Percentiles rank a stretch among this genome's conserved stretches.
These are phyloP conservation scores for Cynara cardunculus DNA, from an alignment of 129 eudicot genomes.

Conservation along the genomic window DNA sequence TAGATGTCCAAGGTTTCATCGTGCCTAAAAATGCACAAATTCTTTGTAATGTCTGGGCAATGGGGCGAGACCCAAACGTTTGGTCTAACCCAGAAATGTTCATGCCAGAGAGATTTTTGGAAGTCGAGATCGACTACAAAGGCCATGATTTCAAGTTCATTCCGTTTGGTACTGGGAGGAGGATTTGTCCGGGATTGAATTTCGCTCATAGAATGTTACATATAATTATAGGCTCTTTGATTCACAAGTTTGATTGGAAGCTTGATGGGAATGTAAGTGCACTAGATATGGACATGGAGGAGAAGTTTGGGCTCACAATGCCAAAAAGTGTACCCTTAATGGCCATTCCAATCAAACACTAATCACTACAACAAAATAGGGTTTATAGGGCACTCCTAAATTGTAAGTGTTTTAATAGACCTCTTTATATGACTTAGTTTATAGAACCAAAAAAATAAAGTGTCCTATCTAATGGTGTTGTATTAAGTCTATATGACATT, in stretches of 20 bases:
- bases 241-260: slow-evolving; percentile 24
- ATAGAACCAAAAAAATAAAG: too few species aligned
- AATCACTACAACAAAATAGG: too few species aligned
- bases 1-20: not conserved
- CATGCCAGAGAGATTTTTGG: slow-evolving; percentile 30
- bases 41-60: slow-evolving; percentile 20
- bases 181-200: not conserved
- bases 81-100: slow-evolving; percentile 27
- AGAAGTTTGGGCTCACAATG: slow-evolving; percentile 25
- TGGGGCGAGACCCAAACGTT: slow-evolving; percentile 24
- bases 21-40: not conserved
- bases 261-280: not conserved
- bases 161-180: not conserved
- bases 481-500: too few species aligned
- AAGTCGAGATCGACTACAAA: not conserved
- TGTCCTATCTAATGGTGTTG: too few species aligned
- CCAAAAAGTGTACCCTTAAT: not conserved
- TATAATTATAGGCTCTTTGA: not conserved
- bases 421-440: too few species aligned
- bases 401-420: too few species aligned
- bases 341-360: not conserved
- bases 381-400: too few species aligned
- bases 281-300: slow-evolving; percentile 24
- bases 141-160: not conserved
- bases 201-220: not conserved